phyloP scores from a whole-genome alignment of 2,329 filamentous ascomycete species.

The Diaporthe vexans region DNA sequence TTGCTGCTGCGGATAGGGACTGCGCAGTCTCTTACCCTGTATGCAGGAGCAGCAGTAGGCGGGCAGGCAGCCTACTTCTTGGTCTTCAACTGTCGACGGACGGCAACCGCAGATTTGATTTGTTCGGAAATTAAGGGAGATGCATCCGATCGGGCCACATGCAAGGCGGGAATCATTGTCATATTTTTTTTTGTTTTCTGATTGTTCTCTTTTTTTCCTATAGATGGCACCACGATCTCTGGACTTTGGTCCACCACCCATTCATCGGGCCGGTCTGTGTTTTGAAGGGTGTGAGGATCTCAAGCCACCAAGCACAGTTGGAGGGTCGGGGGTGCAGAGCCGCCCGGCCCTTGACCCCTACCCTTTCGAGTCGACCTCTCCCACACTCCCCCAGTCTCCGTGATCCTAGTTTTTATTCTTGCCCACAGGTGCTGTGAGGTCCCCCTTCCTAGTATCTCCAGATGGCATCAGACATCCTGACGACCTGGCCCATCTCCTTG shows the following conservation, averaged over 20 bases:
- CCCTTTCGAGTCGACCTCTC: background rate
- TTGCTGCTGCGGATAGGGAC: background rate
- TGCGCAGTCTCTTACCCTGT: slow-evolving; percentile 14
- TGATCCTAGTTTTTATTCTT: background rate
- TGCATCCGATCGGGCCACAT: slow-evolving; percentile 26
- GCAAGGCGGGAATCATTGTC: slow-evolving; percentile 3
- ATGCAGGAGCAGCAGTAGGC: slow-evolving; percentile 5
- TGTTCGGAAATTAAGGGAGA: slow-evolving; percentile 17
- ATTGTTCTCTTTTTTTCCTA: background rate
- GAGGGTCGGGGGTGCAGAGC: background rate
- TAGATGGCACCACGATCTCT: background rate
- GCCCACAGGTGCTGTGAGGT: background rate
- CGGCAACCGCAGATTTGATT: slow-evolving; percentile 8
- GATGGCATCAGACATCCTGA: slow-evolving; percentile 92
- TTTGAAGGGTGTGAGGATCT: slow-evolving; percentile 13
- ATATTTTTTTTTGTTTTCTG: background rate
- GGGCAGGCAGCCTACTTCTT: background rate
- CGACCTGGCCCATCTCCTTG: slow-evolving; percentile 85
- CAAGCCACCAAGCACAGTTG: slow-evolving; percentile 19
- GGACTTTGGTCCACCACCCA: background rate
- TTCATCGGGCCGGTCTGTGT: background rate
- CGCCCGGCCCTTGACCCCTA: background rate
- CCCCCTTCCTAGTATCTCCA: slow-evolving; percentile 69
- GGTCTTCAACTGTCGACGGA: background rate
- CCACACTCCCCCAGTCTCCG: background rate